These are phyloP conservation scores for Xylariales sp. DNA, from an alignment of 2,329 filamentous ascomycete genomes.

Conservation along the genomic window DNA sequence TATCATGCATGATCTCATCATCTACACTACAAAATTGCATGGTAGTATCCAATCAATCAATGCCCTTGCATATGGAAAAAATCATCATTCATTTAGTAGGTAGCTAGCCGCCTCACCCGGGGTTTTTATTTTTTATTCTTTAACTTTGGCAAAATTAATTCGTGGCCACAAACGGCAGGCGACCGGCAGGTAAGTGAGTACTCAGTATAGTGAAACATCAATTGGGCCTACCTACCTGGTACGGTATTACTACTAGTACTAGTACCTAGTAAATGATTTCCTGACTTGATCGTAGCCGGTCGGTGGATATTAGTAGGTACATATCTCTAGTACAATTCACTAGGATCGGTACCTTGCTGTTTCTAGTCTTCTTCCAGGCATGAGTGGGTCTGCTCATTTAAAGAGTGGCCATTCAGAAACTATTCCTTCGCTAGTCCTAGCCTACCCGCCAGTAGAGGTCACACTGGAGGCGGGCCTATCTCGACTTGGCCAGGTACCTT, in stretches of 20 bases:
- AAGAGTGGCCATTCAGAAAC: conserved; percentile 27
- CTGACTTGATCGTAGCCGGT: conserved; percentile 17
- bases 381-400: conserved; percentile 36
- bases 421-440: conserved; percentile 22
- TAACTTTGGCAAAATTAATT: conserved; percentile 1
- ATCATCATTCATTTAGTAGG: too few species aligned
- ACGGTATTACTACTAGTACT: too few species aligned
- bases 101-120: background rate
- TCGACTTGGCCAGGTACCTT: conserved; percentile 35
- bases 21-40: too few species aligned
- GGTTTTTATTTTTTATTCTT: background rate
- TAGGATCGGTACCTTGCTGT: conserved; percentile 35
- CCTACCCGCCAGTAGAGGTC: conserved; percentile 32
- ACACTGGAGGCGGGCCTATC: conserved; percentile 34
- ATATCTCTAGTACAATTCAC: background rate
- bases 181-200: background rate
- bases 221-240: background rate
- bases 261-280: background rate
- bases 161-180: background rate
- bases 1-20: background rate
- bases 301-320: background rate
- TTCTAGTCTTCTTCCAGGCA: conserved; percentile 21
- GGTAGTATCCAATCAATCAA: too few species aligned
- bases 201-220: conserved; percentile 23
- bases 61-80: too few species aligned